A percentile compares a stretch with the other conserved stretches of the same genome.
These are phyloP conservation scores for Grifola frondosa DNA, from an alignment of 1,284 basidiomycete genomes.

Conservation along the genomic window DNA sequence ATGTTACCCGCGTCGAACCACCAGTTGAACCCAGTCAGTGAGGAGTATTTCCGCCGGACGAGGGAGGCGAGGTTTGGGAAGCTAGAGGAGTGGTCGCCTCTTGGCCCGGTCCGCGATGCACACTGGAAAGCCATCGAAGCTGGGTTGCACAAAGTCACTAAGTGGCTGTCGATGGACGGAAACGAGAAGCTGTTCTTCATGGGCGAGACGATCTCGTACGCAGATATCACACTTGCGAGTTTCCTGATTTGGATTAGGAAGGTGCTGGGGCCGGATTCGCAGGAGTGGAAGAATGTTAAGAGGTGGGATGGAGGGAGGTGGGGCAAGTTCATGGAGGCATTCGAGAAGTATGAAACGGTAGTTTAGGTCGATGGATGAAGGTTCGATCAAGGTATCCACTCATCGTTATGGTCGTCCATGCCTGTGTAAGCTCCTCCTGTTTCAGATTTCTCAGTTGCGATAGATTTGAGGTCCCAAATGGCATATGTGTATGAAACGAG, in stretches of 20 bases:
- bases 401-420: too few species aligned
- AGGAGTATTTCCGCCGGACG: slow-evolving; percentile 1
- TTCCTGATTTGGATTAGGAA: slow-evolving; percentile 30
- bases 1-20: slow-evolving; percentile 24
- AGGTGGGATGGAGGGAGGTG: slow-evolving; percentile 40
- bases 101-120: slow-evolving; percentile 4
- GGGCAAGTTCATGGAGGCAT: slow-evolving; percentile 31
- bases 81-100: slow-evolving; percentile 18
- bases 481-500: too few species aligned
- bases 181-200: slow-evolving; percentile 18
- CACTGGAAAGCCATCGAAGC: slow-evolving; percentile 14
- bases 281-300: slow-evolving; percentile 37
- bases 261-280: slow-evolving; percentile 33
- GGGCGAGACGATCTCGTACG: slow-evolving; percentile 33
- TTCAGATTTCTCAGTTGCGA: too few species aligned
- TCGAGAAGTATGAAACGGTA: slow-evolving; percentile 30
- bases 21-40: slow-evolving; percentile 30
- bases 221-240: slow-evolving; percentile 35
- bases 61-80: background rate
- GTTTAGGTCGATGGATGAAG: too few species aligned
- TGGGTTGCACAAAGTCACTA: slow-evolving; percentile 14
- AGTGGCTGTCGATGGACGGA: slow-evolving; percentile 14
- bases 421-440: too few species aligned
- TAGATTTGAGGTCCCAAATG: too few species aligned
- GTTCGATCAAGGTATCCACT: too few species aligned